Conservation (phyloP, 2,329 filamentous ascomycete species). For the Microsporum audouinii region DNA sequence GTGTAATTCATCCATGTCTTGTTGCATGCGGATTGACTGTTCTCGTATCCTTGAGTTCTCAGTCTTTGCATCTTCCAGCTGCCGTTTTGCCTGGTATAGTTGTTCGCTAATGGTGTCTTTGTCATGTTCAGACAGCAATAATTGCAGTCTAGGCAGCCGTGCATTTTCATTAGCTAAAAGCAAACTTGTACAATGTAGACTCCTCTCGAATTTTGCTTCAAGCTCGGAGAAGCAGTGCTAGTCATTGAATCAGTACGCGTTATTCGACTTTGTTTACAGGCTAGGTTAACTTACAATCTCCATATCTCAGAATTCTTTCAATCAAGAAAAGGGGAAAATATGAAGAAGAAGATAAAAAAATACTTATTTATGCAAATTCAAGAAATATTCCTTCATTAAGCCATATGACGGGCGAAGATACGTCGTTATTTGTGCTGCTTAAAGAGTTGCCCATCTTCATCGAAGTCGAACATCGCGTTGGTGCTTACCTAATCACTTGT, state of each 20-base stretch:
- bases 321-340: background rate
- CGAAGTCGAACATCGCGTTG: background rate
- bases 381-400: background rate
- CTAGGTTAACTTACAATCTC: background rate
- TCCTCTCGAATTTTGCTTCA: conserved; percentile 6
- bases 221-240: background rate
- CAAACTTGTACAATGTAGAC: background rate
- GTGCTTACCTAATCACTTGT: background rate
- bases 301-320: background rate
- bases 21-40: background rate
- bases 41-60: background rate
- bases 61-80: background rate
- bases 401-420: background rate
- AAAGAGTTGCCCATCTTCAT: background rate
- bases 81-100: background rate
- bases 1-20: conserved; percentile 13
- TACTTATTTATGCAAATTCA: background rate
- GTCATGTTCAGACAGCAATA: conserved; percentile 7
- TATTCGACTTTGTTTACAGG: background rate
- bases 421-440: background rate
- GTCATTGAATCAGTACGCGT: background rate
- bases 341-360: background rate
- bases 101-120: background rate
- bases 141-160: conserved; percentile 3
- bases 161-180: conserved; percentile 3